A percentile compares a stretch with the other conserved stretches of the same genome.
Conservation (phyloP, 2,329 filamentous ascomycete genomes). For the Pseudogymnoascus sp. region DNA sequence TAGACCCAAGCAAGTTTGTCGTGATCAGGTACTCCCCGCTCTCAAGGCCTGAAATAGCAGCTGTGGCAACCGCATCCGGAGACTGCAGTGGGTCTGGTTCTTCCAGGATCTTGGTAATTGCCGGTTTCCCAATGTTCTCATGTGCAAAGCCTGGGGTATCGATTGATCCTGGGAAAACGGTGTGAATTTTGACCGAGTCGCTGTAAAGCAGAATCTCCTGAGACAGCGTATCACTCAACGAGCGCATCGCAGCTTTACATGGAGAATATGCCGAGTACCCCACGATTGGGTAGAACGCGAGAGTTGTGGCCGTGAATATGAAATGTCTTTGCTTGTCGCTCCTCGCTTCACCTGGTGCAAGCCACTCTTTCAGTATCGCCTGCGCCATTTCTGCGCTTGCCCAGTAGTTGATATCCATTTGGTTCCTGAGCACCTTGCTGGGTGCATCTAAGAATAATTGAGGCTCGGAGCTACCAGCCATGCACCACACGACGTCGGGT, state of each 20-base stretch:
- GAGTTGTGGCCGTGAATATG: constrained; percentile 74
- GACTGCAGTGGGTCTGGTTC: constrained; percentile 72
- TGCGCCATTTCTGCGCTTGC: constrained; percentile 80
- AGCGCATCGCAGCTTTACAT: constrained; percentile 76
- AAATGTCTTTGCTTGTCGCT: constrained; percentile 60
- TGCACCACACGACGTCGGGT: constrained; percentile 86
- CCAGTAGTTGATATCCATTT: constrained; percentile 94
- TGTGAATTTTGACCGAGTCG: constrained; percentile 69
- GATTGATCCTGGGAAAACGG: constrained; percentile 80
- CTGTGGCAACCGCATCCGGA: constrained; percentile 67
- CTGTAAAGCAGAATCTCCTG: constrained; percentile 86
- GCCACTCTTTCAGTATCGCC: constrained; percentile 68
- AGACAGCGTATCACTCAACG: constrained; percentile 71
- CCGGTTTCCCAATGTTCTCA: constrained; percentile 74
- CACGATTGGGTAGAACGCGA: constrained; percentile 66
- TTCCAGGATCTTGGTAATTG: constrained; percentile 71
- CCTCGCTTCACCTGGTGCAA: constrained; percentile 41
- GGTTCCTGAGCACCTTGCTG: constrained; percentile 56
- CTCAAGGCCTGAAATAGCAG: constrained; percentile 67
- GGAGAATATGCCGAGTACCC: constrained; percentile 83
- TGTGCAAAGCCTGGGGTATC: constrained; percentile 63
- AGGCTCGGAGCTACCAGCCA: constrained; percentile 68
- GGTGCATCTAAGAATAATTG: constrained; percentile 71
- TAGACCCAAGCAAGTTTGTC: constrained; percentile 61
- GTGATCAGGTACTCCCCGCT: constrained; percentile 72